These are phyloP conservation scores for Lineolata rhizophorae DNA, from an alignment of 495 filamentous ascomycete genomes.

Conservation along the genomic window DNA sequence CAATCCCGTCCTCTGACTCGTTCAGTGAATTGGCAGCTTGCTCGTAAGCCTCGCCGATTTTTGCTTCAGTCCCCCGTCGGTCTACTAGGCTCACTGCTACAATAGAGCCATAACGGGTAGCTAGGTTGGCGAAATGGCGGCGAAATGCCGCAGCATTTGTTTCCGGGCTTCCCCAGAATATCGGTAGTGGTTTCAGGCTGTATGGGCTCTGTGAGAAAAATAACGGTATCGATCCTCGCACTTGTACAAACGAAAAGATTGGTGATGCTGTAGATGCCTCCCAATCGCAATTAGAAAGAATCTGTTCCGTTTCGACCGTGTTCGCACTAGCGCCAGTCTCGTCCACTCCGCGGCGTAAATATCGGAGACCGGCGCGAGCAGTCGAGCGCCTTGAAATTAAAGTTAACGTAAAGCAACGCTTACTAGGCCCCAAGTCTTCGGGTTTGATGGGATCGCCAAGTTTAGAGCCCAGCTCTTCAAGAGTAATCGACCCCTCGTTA, in stretches of 20 bases:
- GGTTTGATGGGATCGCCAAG: not conserved
- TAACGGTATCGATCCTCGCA: constrained; percentile 70
- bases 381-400: constrained; percentile 69
- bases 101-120: constrained; percentile 44
- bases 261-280: constrained; percentile 32
- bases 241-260: constrained; percentile 73
- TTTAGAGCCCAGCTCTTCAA: constrained; percentile 6
- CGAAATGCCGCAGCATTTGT: constrained; percentile 58
- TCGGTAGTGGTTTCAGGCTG: constrained; percentile 69
- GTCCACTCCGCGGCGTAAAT: constrained; percentile 79
- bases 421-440: not conserved
- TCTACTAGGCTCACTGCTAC: constrained; percentile 75
- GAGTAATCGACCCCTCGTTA: constrained; percentile 6
- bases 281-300: constrained; percentile 41
- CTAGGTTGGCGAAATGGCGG: constrained; percentile 50
- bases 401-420: constrained; percentile 44
- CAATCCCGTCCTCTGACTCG: constrained; percentile 27
- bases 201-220: constrained; percentile 91
- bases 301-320: constrained; percentile 80
- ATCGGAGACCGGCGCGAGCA: constrained; percentile 68
- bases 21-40: constrained; percentile 39
- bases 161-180: constrained; percentile 52
- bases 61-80: constrained; percentile 56
- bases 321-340: constrained; percentile 79
- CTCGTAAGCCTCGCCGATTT: constrained; percentile 59